Base-by-base conservation (phyloP, 345 rosid species). In the Salix caprea region DNA sequence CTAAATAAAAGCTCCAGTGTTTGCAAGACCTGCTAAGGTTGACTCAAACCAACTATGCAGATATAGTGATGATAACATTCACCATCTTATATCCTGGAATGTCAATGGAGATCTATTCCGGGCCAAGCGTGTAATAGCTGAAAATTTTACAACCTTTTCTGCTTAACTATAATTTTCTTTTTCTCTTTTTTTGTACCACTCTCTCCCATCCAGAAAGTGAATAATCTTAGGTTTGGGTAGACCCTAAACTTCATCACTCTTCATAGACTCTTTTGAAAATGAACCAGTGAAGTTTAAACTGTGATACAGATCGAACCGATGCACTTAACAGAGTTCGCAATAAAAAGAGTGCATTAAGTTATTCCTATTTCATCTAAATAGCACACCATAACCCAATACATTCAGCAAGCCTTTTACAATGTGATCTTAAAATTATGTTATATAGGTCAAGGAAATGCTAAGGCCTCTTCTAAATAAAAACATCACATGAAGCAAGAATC, bases 221-320 rank as follows among this genome's bases (percentile, higher is more conserved):
- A 23, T 19, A 14, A 36, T n/a, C 65, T 72, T 6, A 11, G n/a
- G 21, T 9, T 32, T 19, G 18, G 37, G 62, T 1, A 56, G 62
- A 56, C 62, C 2, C 14, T 7, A 56, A 26, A 56, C 62, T n/a
- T 1, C 62, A n/a, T 2, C 26, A n/a, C 62, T 13, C 19, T 28
- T 24, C 67, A 50, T 52, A 81, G 30, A 28, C 24, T 69, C 66
- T 40, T 8, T 46, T 54, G 13, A 37, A 56, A 44, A 12, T 54
- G 34, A 77, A 46, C 42, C 70, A 21, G 7, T 24, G 23, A 34
- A 65, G n/a, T 76, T 72, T 58, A 70, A 78, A 62, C 34, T 54
- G 61, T 39, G 42, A 69, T 34, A 37, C 70, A 72, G 69, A 44
- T 52, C 26, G 58, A 79, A 46, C 26, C 19, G 61, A 67, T 44